These are phyloP conservation scores for Alisma plantagoaquatica DNA, from an alignment of 106 monocot species.

Conservation along the genomic window DNA sequence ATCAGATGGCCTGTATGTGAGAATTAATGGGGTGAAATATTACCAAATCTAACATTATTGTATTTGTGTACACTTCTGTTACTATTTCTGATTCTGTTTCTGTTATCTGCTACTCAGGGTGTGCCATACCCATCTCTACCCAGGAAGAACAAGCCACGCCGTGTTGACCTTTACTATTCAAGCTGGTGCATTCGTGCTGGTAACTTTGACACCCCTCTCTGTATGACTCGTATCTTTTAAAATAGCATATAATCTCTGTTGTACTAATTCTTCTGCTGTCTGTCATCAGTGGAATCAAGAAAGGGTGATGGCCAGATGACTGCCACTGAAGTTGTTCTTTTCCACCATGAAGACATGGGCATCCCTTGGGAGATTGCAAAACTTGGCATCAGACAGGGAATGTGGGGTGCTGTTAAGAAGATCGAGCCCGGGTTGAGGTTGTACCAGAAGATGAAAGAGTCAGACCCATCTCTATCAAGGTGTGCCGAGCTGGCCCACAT, in stretches of 20 bases:
- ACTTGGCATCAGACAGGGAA: constrained; percentile 73
- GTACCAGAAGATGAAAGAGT: constrained; percentile 42
- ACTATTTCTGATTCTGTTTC: background rate
- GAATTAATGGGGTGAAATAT: no score
- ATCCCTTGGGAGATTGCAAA: constrained; percentile 94
- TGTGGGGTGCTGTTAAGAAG: constrained; percentile 86
- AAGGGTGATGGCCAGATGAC: constrained; percentile 56
- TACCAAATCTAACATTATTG: no score
- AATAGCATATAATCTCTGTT: background rate
- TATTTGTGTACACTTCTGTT: background rate
- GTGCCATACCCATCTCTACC: constrained; percentile 48
- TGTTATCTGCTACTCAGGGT: constrained; percentile 41
- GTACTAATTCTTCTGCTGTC: background rate
- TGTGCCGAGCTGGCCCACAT: constrained; percentile 39
- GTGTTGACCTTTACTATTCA: constrained; percentile 85
- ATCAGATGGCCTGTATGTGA: no score
- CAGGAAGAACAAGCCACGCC: constrained; percentile 64
- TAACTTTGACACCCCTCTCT: constrained; percentile 1
- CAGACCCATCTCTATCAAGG: constrained; percentile 31
- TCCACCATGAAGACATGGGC: constrained; percentile 97
- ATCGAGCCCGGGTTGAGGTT: constrained; percentile 83
- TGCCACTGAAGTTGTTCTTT: constrained; percentile 80
- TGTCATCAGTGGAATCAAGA: constrained; percentile 52
- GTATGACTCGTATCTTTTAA: background rate
- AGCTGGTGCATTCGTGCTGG: constrained; percentile 96